A percentile compares a stretch with the other conserved stretches of the same genome.
These are phyloP conservation scores for Skeletonema marinoi DNA, from an alignment of 108 stramenopile genomes.

Conservation along the genomic window DNA sequence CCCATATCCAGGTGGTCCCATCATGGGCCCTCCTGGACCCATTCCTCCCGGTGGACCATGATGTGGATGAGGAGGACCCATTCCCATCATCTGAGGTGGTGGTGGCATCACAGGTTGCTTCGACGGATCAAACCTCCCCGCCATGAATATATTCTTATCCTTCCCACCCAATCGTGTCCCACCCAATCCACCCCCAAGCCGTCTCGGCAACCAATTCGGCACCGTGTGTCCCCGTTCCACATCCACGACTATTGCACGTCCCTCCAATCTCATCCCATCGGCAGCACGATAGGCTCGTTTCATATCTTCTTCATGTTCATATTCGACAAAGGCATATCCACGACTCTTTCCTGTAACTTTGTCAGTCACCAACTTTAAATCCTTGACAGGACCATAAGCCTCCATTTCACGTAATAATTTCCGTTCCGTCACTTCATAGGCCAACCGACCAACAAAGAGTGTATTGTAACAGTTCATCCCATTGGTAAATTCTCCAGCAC, in stretches of 20 bases:
- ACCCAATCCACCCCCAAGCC: constrained; percentile 92
- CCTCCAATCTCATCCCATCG: constrained; percentile 93
- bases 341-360: constrained; percentile 44
- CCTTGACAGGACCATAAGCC: constrained; percentile 87
- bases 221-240: constrained; percentile 98
- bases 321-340: constrained; percentile 97
- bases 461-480: constrained; percentile 96
- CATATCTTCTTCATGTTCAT: constrained; percentile 90
- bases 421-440: constrained; percentile 95
- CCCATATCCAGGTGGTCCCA: background rate
- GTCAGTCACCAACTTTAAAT: constrained; percentile 80
- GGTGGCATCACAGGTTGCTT: constrained; percentile 9
- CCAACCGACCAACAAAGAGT: constrained; percentile 92
- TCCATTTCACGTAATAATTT: constrained; percentile 94
- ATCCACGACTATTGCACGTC: constrained; percentile 89
- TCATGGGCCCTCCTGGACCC: constrained; percentile 27
- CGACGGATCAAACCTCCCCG: constrained; percentile 80
- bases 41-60: constrained; percentile 34
- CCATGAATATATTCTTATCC: constrained; percentile 56
- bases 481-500: constrained; percentile 62
- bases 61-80: constrained; percentile 5
- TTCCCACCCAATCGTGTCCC: constrained; percentile 82
- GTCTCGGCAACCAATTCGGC: constrained; percentile 89
- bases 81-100: constrained; percentile 25
- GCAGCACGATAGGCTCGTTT: constrained; percentile 87